These are phyloP conservation scores for Beta macrorhiza DNA, from an alignment of 179 eudicot species.

Conservation along the genomic window DNA sequence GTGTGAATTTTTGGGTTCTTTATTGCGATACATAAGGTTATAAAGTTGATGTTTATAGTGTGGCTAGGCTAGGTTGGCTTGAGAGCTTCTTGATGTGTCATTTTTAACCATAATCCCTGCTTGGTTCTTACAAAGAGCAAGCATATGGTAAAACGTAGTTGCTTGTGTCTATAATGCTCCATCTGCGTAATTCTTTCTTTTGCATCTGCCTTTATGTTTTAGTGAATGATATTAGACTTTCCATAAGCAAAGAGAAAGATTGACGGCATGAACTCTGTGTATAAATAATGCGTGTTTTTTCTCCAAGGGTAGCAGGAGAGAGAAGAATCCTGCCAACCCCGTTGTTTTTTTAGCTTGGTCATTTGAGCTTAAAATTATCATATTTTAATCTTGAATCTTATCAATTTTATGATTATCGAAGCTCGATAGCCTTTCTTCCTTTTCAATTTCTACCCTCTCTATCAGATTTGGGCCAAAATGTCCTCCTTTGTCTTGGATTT, in stretches of 20 bases:
- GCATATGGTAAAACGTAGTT: background rate
- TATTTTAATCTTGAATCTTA: background rate
- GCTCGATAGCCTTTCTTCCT: background rate
- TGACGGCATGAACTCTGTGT: background rate
- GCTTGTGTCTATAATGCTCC: background rate
- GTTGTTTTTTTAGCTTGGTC: no score
- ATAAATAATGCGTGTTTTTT: no score
- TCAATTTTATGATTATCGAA: background rate
- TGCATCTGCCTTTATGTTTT: background rate
- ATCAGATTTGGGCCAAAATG: background rate
- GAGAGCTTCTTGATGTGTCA: background rate
- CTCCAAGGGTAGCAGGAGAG: background rate
- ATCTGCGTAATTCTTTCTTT: background rate
- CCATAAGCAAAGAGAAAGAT: background rate
- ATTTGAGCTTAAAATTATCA: background rate
- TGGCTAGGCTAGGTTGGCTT: background rate
- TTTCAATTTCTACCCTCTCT: background rate
- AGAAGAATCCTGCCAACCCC: no score
- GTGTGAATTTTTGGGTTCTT: background rate
- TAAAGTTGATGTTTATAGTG: background rate
- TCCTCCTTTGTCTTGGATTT: background rate
- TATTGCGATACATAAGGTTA: background rate
- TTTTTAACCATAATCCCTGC: background rate
- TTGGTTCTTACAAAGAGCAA: background rate
- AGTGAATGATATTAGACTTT: background rate